Evolutionary conservation across 768 basidiomycete genomes (phyloP).

Genomic region (Chalciporus pseudorubinellus): DNA sequence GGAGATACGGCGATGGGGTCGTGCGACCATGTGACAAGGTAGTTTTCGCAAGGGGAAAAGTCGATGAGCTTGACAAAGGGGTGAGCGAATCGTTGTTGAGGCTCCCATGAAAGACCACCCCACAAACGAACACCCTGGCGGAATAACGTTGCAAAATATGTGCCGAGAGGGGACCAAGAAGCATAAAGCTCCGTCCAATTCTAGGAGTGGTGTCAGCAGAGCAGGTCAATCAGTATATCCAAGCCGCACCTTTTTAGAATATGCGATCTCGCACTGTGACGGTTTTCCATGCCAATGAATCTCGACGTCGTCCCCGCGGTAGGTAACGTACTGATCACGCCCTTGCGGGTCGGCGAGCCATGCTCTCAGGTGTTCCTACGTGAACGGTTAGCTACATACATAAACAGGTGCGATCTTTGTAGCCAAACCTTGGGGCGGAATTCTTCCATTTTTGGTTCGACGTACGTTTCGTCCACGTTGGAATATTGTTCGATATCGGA

Average conservation of each 20-base stretch:
- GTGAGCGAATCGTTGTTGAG: conserved; percentile 89
- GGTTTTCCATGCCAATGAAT: conserved; percentile 93
- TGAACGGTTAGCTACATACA: conserved; percentile 10
- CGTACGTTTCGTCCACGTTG: conserved; percentile 72
- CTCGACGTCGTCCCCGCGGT: conserved; percentile 86
- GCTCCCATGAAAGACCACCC: conserved; percentile 91
- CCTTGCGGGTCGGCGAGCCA: conserved; percentile 93
- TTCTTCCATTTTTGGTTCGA: conserved; percentile 70
- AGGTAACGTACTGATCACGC: conserved; percentile 94
- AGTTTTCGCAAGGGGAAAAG: conserved; percentile 96
- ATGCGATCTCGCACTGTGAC: conserved; percentile 77
- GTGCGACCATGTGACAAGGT: conserved; percentile 96
- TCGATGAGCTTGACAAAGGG: conserved; percentile 94
- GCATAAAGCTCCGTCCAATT: conserved; percentile 97
- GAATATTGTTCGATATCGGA: conserved; percentile 85
- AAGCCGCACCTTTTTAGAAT: conserved; percentile 64
- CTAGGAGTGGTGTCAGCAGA: conserved; percentile 37
- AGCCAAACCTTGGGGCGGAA: conserved; percentile 67
- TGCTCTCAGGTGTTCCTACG: conserved; percentile 88
- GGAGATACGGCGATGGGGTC: conserved; percentile 87
- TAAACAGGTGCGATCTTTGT: neutral
- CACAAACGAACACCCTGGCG: conserved; percentile 94
- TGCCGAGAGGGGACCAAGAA: conserved; percentile 95
- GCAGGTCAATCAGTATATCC: neutral
- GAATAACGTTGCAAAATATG: conserved; percentile 91